phyloP scores from a whole-genome alignment of 2,329 filamentous ascomycete genomes.

The Leptographium radiaticola region DNA sequence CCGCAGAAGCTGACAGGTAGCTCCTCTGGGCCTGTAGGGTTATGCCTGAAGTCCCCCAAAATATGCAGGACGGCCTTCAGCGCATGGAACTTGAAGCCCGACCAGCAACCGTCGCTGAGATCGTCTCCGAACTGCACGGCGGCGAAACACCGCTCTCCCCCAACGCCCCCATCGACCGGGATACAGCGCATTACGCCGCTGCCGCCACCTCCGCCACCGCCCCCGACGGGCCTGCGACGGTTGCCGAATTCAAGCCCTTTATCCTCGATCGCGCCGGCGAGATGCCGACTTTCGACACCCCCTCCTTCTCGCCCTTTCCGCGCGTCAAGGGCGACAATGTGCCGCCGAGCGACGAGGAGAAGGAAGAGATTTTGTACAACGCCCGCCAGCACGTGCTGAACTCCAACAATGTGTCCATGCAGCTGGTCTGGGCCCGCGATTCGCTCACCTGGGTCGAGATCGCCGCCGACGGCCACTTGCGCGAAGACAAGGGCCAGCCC shows the following conservation, averaged over 20 bases:
- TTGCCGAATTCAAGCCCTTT: slow-evolving; percentile 27
- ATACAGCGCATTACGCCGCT: neutral
- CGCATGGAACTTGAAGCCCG: slow-evolving; percentile 73
- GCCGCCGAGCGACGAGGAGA: slow-evolving; percentile 85
- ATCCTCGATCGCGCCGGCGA: slow-evolving; percentile 23
- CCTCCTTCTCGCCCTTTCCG: slow-evolving; percentile 86
- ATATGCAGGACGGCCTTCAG: slow-evolving; percentile 90
- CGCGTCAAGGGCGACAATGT: slow-evolving; percentile 78
- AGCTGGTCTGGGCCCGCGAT: slow-evolving; percentile 93
- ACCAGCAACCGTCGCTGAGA: slow-evolving; percentile 21
- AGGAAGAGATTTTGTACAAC: slow-evolving; percentile 78
- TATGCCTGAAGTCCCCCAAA: slow-evolving; percentile 89
- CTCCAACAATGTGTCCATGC: slow-evolving; percentile 91
- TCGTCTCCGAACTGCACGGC: neutral
- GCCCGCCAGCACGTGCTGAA: slow-evolving; percentile 74
- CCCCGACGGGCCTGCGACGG: neutral
- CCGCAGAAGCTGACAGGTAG: slow-evolving; percentile 23
- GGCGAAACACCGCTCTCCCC: neutral
- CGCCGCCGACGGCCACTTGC: slow-evolving; percentile 60
- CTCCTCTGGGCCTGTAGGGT: slow-evolving; percentile 43
- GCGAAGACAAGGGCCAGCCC: slow-evolving; percentile 37
- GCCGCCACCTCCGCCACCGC: slow-evolving; percentile 2
- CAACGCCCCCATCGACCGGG: neutral
- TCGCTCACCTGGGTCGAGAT: slow-evolving; percentile 81
- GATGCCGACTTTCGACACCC: slow-evolving; percentile 37